Conservation (phyloP, 2,329 filamentous ascomycete genomes). For the Hypoxylon sp. region DNA sequence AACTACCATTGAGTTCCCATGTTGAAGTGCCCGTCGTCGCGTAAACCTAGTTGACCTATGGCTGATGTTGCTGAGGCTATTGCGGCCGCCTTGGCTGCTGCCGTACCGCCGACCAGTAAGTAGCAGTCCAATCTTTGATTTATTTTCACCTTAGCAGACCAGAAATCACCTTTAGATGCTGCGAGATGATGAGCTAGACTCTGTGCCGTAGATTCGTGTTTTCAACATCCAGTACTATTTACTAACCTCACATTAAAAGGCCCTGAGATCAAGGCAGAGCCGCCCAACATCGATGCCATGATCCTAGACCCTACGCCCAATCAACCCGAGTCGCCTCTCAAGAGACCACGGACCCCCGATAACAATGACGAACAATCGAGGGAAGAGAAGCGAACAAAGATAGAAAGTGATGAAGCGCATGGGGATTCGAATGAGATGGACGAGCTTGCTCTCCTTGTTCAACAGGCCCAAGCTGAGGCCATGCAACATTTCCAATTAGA, state of each 20-base stretch:
- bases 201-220: not conserved
- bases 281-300: conserved; percentile 46
- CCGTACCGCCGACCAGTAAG: conserved; percentile 41
- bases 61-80: conserved; percentile 53
- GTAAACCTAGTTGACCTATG: conserved; percentile 45
- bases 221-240: not conserved
- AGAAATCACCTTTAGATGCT: not conserved
- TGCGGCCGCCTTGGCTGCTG: conserved; percentile 51
- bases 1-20: conserved; percentile 24
- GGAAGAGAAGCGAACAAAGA: conserved; percentile 53
- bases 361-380: conserved; percentile 38
- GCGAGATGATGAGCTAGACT: not conserved
- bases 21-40: conserved; percentile 32
- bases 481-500: conserved; percentile 50
- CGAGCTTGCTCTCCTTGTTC: conserved; percentile 51
- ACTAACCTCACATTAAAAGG: conserved; percentile 44
- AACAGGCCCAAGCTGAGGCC: conserved; percentile 51
- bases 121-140: conserved; percentile 12
- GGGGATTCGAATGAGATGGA: conserved; percentile 45
- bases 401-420: conserved; percentile 45
- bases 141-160: not conserved
- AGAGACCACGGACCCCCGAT: conserved; percentile 50
- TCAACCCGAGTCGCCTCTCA: conserved; percentile 46
- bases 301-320: conserved; percentile 45
- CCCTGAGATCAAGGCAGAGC: conserved; percentile 53